A percentile compares a stretch with the other conserved stretches of the same genome.
Conservation (phyloP, 2,329 filamentous ascomycete species). For the Lojkania enalia region DNA sequence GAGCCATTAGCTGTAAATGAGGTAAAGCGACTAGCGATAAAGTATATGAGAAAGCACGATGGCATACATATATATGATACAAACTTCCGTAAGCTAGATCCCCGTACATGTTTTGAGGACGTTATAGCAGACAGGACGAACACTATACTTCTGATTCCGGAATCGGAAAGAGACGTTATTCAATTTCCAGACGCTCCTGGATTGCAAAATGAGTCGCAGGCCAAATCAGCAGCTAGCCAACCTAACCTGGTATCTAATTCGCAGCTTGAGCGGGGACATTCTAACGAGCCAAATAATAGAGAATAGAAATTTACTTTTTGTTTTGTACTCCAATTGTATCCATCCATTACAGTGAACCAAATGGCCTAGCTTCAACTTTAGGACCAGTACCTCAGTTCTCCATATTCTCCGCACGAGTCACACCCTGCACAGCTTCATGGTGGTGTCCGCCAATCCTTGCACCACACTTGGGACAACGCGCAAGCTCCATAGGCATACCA, state of each 20-base stretch:
- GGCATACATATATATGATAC: slow-evolving; percentile 14
- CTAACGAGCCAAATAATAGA: slow-evolving; percentile 2
- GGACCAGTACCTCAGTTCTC: too few relatives aligned
- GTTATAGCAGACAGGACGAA: slow-evolving; percentile 11
- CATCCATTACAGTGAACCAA: background rate
- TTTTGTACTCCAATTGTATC: background rate
- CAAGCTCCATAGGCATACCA: too few relatives aligned
- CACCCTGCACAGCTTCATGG: too few relatives aligned
- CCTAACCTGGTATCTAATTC: slow-evolving; percentile 3
- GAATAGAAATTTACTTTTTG: slow-evolving; percentile 2
- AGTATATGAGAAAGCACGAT: slow-evolving; percentile 13
- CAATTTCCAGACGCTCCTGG: slow-evolving; percentile 1
- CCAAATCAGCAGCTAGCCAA: slow-evolving; percentile 2
- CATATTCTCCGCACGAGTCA: too few relatives aligned
- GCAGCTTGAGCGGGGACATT: background rate
- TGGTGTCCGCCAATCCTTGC: too few relatives aligned
- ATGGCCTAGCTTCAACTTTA: too few relatives aligned
- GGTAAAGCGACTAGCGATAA: slow-evolving; percentile 13
- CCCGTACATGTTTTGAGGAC: slow-evolving; percentile 11
- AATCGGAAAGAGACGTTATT: slow-evolving; percentile 2
- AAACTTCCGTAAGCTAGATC: slow-evolving; percentile 13
- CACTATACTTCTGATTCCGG: slow-evolving; percentile 1
- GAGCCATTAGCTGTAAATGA: slow-evolving; percentile 6
- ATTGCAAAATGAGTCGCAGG: background rate
- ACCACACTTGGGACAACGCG: too few relatives aligned